These are phyloP conservation scores for Smallanthus sonchifolius DNA, from an alignment of 129 eudicot species.

Conservation along the genomic window DNA sequence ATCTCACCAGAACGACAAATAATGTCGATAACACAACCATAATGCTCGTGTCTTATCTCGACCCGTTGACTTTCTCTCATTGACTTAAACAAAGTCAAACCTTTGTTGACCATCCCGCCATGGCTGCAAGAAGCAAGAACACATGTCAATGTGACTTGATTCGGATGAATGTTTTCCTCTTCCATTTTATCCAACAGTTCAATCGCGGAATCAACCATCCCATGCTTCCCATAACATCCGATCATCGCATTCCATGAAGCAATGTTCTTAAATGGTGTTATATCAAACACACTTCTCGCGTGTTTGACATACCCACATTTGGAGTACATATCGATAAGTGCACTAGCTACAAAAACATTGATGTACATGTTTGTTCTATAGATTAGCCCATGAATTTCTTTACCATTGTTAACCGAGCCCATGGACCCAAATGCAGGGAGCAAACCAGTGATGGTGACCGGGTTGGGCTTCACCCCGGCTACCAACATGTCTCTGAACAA, in stretches of 20 bases:
- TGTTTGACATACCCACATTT: conserved; percentile 59
- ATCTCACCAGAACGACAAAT: conserved; percentile 64
- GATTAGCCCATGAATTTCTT: conserved; percentile 58
- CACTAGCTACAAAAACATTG: conserved; percentile 58
- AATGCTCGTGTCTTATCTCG: conserved; percentile 56
- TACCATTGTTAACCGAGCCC: conserved; percentile 45
- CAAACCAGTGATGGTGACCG: conserved; percentile 53
- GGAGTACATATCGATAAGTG: conserved; percentile 71
- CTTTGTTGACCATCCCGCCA: conserved; percentile 60
- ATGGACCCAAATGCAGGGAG: conserved; percentile 53
- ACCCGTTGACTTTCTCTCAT: conserved; percentile 46
- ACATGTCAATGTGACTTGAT: conserved; percentile 60
- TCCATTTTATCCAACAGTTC: conserved; percentile 50
- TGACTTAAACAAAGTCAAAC: conserved; percentile 54
- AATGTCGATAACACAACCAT: conserved; percentile 66
- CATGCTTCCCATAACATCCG: conserved; percentile 66
- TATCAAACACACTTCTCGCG: conserved; percentile 50
- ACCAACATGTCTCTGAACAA: conserved; percentile 52
- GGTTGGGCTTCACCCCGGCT: conserved; percentile 52
- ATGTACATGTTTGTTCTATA: conserved; percentile 40
- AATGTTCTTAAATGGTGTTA: conserved; percentile 34
- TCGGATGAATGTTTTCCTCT: conserved; percentile 39
- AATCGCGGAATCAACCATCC: conserved; percentile 43
- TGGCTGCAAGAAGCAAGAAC: conserved; percentile 77
- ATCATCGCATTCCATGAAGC: conserved; percentile 76